Base-by-base conservation (phyloP, 2,329 filamentous ascomycete genomes). In the Fusarium liriodendri region DNA sequence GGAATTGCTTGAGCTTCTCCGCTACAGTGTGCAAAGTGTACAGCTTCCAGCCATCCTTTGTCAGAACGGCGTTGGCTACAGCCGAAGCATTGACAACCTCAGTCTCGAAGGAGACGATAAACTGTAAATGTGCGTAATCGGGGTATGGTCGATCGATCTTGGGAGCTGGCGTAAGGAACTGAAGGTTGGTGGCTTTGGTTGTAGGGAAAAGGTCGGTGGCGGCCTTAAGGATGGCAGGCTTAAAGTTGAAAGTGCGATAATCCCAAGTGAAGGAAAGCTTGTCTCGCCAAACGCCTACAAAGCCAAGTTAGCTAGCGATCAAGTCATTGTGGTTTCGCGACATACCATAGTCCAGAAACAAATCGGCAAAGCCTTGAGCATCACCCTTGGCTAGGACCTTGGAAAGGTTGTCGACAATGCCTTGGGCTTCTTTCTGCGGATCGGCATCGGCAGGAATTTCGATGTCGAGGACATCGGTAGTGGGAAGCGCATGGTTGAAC, bases 201-300 rank as follows among this genome's bases (percentile, higher is more conserved):
- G 63, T 37, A 25, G 50, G 73, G 25, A 82, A 73, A 50, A 83
- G 79, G 58, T 82, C 81, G 40, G 68, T 72, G n/a, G 81, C 80
- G 9, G 81, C 81, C 71, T 77, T 80, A 10, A 77, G 40, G 57
- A 82, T 82, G 27, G 76, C 75, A 1, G 71, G 58, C 61, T 69
- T 62, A 65, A 81, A 80, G 73, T 82, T 82, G 67, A 82, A 82
- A 18, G 80, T 80, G 45, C 80, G 79, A 66, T 80, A 80, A 66
- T 82, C 81, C 81, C 81, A 82, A 14, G 80, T 81, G 61, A 81
- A 83, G 32, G 77, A 75, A 18, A 83, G 72, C 64, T 83, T 82
- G 69, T 83, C 81, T 35, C 81, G 77, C 81, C 81, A 82, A 6
- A 81, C 80, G 42, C 80, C 80, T 81, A 20, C 9, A 29, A 16